Evolutionary conservation across 345 rosid species (phyloP).

Genomic region (Salix dunnii): DNA sequence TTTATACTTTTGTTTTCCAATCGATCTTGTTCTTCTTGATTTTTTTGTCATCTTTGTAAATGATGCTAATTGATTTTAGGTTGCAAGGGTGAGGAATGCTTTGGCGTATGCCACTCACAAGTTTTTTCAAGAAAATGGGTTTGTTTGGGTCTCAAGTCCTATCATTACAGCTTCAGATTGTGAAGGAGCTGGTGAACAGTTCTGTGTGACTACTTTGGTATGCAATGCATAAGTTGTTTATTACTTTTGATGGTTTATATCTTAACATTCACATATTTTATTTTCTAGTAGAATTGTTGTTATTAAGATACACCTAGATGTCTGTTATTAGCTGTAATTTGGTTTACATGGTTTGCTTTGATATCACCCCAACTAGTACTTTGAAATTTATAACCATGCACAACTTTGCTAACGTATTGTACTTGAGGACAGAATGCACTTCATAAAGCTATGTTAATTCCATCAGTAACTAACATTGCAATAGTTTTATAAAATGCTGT

Average conservation of each 20-base stretch:
- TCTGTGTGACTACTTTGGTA: constrained; percentile 97
- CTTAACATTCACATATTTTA: background rate
- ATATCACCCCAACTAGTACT: background rate
- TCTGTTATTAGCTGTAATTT: background rate
- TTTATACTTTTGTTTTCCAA: background rate
- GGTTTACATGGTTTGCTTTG: background rate
- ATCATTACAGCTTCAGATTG: constrained; percentile 94
- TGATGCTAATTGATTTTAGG: constrained; percentile 43
- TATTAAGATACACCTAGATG: background rate
- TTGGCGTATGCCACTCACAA: constrained; percentile 93
- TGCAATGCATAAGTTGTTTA: constrained; percentile 16
- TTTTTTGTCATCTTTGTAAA: constrained; percentile 1
- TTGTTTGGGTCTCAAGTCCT: constrained; percentile 97
- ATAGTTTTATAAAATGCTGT: background rate
- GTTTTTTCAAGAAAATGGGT: constrained; percentile 89
- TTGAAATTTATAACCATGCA: background rate
- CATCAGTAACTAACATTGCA: background rate
- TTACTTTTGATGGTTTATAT: background rate
- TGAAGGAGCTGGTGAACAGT: constrained; percentile 99
- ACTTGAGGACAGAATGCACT: background rate
- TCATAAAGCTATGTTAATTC: background rate
- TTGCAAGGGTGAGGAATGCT: constrained; percentile 90
- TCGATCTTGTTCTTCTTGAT: background rate
- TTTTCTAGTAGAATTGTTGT: background rate
- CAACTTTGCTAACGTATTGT: background rate